These are phyloP conservation scores for Trichocomaceae sp. DNA, from an alignment of 2,329 filamentous ascomycete species.

Conservation along the genomic window DNA sequence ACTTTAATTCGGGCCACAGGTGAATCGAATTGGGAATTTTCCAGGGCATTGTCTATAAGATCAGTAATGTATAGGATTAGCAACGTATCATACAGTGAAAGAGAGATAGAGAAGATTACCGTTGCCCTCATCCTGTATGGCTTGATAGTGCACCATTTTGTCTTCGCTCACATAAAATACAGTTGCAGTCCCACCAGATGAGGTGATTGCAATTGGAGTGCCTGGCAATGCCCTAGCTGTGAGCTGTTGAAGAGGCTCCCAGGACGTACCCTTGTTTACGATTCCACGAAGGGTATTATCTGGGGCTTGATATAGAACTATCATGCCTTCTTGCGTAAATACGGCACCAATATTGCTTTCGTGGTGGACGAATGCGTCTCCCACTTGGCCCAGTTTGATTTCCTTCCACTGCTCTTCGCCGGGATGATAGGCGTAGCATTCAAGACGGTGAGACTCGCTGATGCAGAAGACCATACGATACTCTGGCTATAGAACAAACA, in stretches of 20 bases:
- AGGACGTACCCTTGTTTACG: background rate
- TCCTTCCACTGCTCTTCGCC: background rate
- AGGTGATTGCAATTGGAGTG: background rate
- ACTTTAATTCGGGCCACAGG: background rate
- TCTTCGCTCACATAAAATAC: background rate
- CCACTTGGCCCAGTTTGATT: background rate
- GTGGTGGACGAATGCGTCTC: background rate
- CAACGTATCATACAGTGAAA: background rate
- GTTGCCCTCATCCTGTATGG: background rate
- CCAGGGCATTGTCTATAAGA: background rate
- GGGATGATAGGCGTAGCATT: background rate
- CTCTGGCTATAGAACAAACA: background rate
- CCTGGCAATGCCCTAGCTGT: background rate
- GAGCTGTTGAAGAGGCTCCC: background rate
- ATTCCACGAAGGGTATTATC: background rate
- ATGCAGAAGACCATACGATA: background rate
- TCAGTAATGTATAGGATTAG: background rate
- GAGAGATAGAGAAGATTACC: background rate
- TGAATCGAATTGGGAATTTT: background rate
- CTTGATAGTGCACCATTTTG: background rate
- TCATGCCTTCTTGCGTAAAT: background rate
- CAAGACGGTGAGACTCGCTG: background rate
- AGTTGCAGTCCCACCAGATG: background rate
- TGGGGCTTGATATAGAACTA: background rate
- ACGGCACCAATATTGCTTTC: background rate